These are phyloP conservation scores for Pestalotiopsis sp. DNA, from an alignment of 2,329 filamentous ascomycete species.

Conservation along the genomic window DNA sequence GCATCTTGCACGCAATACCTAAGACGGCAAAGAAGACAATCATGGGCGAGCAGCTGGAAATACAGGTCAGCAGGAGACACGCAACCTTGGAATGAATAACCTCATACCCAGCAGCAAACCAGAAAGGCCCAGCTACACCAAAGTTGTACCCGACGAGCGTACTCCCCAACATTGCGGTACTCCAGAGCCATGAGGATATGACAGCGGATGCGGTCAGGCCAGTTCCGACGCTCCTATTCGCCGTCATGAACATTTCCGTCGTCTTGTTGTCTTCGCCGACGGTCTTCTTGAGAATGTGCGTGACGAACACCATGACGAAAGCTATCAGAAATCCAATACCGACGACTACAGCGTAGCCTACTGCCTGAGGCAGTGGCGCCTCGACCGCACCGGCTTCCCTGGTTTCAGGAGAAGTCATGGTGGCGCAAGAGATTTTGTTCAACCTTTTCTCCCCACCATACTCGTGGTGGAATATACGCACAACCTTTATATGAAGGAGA, in stretches of 20 bases:
- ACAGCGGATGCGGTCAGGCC: slow-evolving; percentile 54
- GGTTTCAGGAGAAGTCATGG: slow-evolving; percentile 1
- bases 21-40: slow-evolving; percentile 55
- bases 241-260: slow-evolving; percentile 58
- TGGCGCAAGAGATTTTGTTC: neutral
- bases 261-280: slow-evolving; percentile 51
- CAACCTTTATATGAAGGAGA: neutral
- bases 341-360: slow-evolving; percentile 29
- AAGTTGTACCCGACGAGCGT: slow-evolving; percentile 53
- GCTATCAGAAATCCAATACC: slow-evolving; percentile 34
- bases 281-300: slow-evolving; percentile 45
- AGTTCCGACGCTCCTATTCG: slow-evolving; percentile 50
- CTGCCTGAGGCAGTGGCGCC: slow-evolving; percentile 16
- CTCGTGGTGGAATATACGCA: neutral
- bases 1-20: slow-evolving; percentile 51
- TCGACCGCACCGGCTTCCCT: slow-evolving; percentile 9
- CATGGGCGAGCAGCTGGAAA: slow-evolving; percentile 46
- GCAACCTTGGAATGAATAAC: neutral
- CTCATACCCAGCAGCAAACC: slow-evolving; percentile 52
- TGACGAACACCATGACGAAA: slow-evolving; percentile 46
- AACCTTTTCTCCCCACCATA: neutral
- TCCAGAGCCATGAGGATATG: slow-evolving; percentile 56
- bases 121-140: slow-evolving; percentile 56
- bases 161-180: slow-evolving; percentile 51
- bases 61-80: neutral